phyloP scores from a whole-genome alignment of 2,329 filamentous ascomycete genomes.

The Apiospora phragmitis region DNA sequence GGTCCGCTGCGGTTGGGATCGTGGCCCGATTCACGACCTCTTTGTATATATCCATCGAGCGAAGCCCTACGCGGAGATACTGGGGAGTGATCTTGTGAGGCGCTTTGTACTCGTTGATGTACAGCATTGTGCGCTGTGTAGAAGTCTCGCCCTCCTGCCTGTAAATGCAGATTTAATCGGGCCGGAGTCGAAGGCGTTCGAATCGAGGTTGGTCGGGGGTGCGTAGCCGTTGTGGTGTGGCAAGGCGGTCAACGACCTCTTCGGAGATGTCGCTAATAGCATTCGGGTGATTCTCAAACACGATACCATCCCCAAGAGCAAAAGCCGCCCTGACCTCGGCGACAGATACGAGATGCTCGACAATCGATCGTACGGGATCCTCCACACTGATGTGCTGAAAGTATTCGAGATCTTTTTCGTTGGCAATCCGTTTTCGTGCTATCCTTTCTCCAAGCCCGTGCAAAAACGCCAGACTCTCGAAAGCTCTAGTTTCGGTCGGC shows the following conservation, averaged over 20 bases:
- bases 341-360: constrained; percentile 26
- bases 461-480: constrained; percentile 27
- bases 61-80: constrained; percentile 43
- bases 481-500: constrained; percentile 22
- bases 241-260: too few species aligned
- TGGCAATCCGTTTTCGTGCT: constrained; percentile 17
- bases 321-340: too few species aligned
- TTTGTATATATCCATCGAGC: constrained; percentile 40
- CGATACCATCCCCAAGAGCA: constrained; percentile 28
- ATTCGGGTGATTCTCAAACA: constrained; percentile 33
- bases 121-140: constrained; percentile 25
- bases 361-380: constrained; percentile 30
- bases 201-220: too few species aligned
- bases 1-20: constrained; percentile 25
- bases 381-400: constrained; percentile 31
- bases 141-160: constrained; percentile 16
- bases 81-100: constrained; percentile 44
- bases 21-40: constrained; percentile 34
- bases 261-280: constrained; percentile 26
- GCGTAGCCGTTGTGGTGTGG: too few species aligned
- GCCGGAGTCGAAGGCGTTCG: constrained; percentile 26
- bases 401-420: constrained; percentile 32
- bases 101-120: constrained; percentile 46
- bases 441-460: constrained; percentile 25
- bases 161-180: constrained; percentile 35